A percentile compares a stretch with the other conserved stretches of the same genome.
Conservation (phyloP, 2,329 filamentous ascomycete genomes). For the Rosellinia necatrix region DNA sequence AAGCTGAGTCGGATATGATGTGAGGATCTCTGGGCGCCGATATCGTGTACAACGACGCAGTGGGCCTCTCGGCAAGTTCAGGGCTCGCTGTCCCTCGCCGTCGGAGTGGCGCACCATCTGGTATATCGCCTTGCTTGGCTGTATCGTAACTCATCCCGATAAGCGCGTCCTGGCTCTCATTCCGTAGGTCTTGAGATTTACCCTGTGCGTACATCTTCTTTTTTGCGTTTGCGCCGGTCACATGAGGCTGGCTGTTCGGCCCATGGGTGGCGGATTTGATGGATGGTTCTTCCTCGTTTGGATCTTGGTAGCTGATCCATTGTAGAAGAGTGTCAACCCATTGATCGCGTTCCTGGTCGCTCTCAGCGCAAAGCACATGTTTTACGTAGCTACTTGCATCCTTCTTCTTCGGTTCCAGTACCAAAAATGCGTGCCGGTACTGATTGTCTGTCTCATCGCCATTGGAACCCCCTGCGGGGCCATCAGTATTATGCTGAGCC, state of each 20-base stretch:
- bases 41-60: slow-evolving; percentile 61
- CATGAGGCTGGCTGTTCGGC: slow-evolving; percentile 43
- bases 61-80: slow-evolving; percentile 37
- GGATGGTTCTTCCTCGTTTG: slow-evolving; percentile 58
- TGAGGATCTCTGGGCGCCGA: slow-evolving; percentile 85
- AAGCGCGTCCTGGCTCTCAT: slow-evolving; percentile 49
- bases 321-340: slow-evolving; percentile 92
- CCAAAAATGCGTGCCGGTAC: slow-evolving; percentile 93
- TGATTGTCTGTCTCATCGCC: slow-evolving; percentile 87
- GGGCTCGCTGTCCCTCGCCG: slow-evolving; percentile 37
- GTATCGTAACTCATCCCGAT: slow-evolving; percentile 64
- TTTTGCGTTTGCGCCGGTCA: slow-evolving; percentile 46
- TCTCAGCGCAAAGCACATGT: slow-evolving; percentile 95
- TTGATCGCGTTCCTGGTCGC: slow-evolving; percentile 85
- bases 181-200: slow-evolving; percentile 43
- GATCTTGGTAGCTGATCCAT: slow-evolving; percentile 79
- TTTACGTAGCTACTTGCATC: slow-evolving; percentile 86
- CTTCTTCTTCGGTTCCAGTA: slow-evolving; percentile 95
- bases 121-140: slow-evolving; percentile 56
- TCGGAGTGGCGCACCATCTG: slow-evolving; percentile 48
- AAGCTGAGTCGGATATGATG: slow-evolving; percentile 79
- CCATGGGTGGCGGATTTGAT: slow-evolving; percentile 41
- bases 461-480: slow-evolving; percentile 57
- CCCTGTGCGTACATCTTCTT: slow-evolving; percentile 48
- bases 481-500: slow-evolving; percentile 65